phyloP scores from a whole-genome alignment of 1,284 basidiomycete species.

The Trichosporon ovoides region DNA sequence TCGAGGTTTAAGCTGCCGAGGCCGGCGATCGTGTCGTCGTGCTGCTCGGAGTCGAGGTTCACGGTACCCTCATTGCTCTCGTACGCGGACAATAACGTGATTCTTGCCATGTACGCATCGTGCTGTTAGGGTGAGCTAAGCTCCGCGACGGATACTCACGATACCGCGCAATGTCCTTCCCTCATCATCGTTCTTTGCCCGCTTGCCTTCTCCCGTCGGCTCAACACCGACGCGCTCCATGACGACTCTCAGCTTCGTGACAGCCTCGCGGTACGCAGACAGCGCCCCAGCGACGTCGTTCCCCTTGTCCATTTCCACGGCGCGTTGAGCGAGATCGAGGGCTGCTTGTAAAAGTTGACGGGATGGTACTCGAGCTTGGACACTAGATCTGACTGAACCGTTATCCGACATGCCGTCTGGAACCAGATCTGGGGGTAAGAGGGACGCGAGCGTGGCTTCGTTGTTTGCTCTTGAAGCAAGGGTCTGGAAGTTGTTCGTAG shows the following conservation, averaged over 20 bases:
- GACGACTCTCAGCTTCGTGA: constrained; percentile 42
- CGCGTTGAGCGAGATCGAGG: constrained; percentile 47
- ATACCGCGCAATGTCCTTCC: constrained; percentile 47
- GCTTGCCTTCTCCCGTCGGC: constrained; percentile 13
- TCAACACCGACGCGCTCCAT: constrained; percentile 48
- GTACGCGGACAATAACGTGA: constrained; percentile 38
- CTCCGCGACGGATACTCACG: constrained; percentile 28
- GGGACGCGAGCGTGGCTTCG: constrained; percentile 16
- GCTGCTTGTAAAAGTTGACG: constrained; percentile 46
- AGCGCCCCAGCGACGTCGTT: constrained; percentile 48
- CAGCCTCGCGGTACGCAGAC: constrained; percentile 45
- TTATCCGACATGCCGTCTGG: constrained; percentile 13
- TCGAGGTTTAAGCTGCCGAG: constrained; percentile 7
- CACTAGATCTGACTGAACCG: constrained; percentile 14
- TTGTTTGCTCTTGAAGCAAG: neutral
- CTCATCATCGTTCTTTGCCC: constrained; percentile 44
- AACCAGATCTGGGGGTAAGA: constrained; percentile 13
- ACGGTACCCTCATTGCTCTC: constrained; percentile 17
- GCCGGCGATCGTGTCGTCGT: neutral
- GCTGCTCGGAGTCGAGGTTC: neutral
- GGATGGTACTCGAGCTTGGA: constrained; percentile 38
- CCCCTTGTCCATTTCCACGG: constrained; percentile 48
- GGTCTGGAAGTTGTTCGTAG: neutral
- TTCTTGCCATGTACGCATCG: constrained; percentile 47
- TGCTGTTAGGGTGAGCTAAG: constrained; percentile 28